Percentiles rank a stretch among this genome's conserved stretches.
Evolutionary conservation across 805 yeast species (phyloP).

Genomic region (Wickerhamomyces bisporus): DNA sequence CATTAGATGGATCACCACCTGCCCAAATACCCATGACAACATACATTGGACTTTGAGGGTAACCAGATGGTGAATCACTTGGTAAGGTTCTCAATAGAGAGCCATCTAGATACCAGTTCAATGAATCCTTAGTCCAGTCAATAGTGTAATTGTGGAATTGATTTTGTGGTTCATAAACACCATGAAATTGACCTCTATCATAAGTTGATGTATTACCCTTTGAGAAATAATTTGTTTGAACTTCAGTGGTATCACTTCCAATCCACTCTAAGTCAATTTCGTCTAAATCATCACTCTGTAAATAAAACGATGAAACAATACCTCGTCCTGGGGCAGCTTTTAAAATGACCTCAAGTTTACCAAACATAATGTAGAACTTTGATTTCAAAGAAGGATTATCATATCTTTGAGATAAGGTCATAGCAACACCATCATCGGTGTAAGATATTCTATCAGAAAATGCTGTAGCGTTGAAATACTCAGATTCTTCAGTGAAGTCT

Average conservation of each 20-base stretch:
- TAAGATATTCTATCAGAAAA: conserved; percentile 42
- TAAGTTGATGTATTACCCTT: conserved; percentile 75
- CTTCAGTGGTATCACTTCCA: conserved; percentile 71
- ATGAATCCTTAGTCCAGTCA: conserved; percentile 69
- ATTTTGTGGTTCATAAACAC: conserved; percentile 44
- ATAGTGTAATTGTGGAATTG: conserved; percentile 72
- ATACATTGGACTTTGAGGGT: conserved; percentile 89
- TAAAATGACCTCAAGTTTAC: conserved; percentile 67
- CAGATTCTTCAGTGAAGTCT: conserved; percentile 44
- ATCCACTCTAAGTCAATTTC: conserved; percentile 88
- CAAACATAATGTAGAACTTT: conserved; percentile 83
- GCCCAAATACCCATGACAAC: conserved; percentile 72
- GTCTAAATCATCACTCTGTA: conserved; percentile 81
- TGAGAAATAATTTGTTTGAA: conserved; percentile 76
- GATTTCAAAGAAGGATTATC: conserved; percentile 80
- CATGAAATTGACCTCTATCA: conserved; percentile 58
- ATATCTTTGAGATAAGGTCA: conserved; percentile 55
- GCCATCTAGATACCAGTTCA: conserved; percentile 75
- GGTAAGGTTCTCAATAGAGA: conserved; percentile 55
- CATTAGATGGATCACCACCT: conserved; percentile 68
- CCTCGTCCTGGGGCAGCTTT: conserved; percentile 78
- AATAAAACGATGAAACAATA: conserved; percentile 71
- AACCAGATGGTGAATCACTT: conserved; percentile 56
- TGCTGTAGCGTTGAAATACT: conserved; percentile 36
- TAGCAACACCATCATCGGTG: conserved; percentile 51